Base-by-base conservation (phyloP, 768 basidiomycete genomes). In the Saitozyma sp. region DNA sequence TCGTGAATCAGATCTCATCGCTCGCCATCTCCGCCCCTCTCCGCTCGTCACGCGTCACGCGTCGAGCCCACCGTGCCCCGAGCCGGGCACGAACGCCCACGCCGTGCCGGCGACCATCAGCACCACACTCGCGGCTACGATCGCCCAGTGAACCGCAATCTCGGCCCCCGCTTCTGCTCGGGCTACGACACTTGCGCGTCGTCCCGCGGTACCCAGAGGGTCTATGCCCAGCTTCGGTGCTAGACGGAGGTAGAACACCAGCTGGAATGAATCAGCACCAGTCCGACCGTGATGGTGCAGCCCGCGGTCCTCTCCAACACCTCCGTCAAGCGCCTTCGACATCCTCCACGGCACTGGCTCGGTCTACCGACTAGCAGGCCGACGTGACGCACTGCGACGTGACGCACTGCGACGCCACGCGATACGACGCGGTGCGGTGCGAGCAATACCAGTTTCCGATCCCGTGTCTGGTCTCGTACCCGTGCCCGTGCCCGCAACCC, bases 71-170 rank as follows among this genome's bases (percentile, higher is more conserved):
- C 61, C 61, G 58, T 63, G 61, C 20, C 61, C 61, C 14, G 55
- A 50, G 19, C 66, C 61, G 2, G 67, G 70, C 17, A 73, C 66
- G 71, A 91, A 86, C 37, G 88, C 87, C 56, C 86, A 87, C 8
- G 80, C 71, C 2, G 90, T 92, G 0, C 90, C 92, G 86, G 89
- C 90, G 9, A 85, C 70, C 5, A 89, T 89, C 88, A 92, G 90
- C 16, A 84, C 73, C 39, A 81, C 74, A 8, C 85, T 86, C 10
- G 84, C 55, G 0, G 80, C 72, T 42, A 93, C 77, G 19, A 91
- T 70, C 38, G 80, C 65, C 3, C 78, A 84, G 71, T 93, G 91
- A 51, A 85, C 55, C 13, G 59, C 55, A 13, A 52, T 63, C 55
- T n/a, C 45, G 16, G 48, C 55, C 17, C 48, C 10, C 55, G 46